Percentiles rank a stretch among this genome's conserved stretches.
These are phyloP conservation scores for Castanospermum australe DNA, from an alignment of 306 rosid genomes.

Conservation along the genomic window DNA sequence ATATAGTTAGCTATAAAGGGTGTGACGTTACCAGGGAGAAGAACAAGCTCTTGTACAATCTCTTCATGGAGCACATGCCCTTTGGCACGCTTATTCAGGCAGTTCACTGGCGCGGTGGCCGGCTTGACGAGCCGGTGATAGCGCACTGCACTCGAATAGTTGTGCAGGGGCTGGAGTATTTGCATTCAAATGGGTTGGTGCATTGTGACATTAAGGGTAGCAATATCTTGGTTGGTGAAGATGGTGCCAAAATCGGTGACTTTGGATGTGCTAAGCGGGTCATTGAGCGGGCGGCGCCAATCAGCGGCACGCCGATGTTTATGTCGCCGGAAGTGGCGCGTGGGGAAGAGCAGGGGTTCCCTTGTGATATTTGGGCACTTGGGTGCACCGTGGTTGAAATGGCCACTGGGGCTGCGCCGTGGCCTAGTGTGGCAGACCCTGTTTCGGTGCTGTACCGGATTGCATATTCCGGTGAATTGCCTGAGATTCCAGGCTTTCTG, in stretches of 20 bases:
- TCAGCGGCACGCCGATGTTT: conserved; percentile 85
- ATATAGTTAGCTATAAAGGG: conserved; percentile 62
- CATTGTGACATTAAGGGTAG: conserved; percentile 94
- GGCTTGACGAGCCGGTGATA: conserved; percentile 41
- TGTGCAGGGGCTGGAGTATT: conserved; percentile 55
- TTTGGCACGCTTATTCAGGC: conserved; percentile 55
- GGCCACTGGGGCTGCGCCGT: conserved; percentile 69
- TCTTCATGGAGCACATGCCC: conserved; percentile 76
- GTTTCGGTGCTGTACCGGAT: conserved; percentile 57
- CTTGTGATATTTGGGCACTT: conserved; percentile 86
- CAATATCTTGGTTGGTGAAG: conserved; percentile 61
- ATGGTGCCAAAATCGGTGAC: conserved; percentile 77
- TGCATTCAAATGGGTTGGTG: conserved; percentile 70
- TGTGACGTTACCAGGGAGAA: conserved; percentile 51
- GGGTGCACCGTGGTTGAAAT: conserved; percentile 90
- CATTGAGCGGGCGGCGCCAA: not conserved
- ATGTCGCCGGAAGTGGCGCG: conserved; percentile 96
- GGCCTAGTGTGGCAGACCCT: conserved; percentile 63
- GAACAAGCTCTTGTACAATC: conserved; percentile 46
- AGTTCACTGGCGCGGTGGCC: conserved; percentile 35
- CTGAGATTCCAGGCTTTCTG: conserved; percentile 73
- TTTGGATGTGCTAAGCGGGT: conserved; percentile 74
- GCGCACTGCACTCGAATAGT: conserved; percentile 47
- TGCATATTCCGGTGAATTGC: conserved; percentile 62
- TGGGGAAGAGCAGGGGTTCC: conserved; percentile 72